Percentiles rank a stretch among this genome's conserved stretches.
These are phyloP conservation scores for Trametes maxima DNA, from an alignment of 768 basidiomycete genomes.

Conservation along the genomic window DNA sequence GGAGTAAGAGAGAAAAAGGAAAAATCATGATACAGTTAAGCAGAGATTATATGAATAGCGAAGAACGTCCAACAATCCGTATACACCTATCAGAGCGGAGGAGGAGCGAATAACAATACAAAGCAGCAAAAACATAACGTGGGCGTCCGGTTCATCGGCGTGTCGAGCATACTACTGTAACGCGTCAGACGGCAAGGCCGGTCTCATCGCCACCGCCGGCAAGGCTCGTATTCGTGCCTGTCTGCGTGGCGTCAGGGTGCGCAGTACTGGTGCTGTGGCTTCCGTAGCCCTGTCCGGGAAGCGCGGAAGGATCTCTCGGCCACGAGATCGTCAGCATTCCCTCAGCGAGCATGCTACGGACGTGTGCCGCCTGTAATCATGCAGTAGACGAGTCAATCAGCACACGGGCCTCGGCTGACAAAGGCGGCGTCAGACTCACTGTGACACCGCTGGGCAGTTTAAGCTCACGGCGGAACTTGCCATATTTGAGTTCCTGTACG, in stretches of 20 bases:
- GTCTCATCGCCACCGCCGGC: neutral
- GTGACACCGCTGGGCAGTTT: slow-evolving; percentile 41
- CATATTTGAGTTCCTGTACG: slow-evolving; percentile 44
- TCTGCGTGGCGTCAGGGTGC: neutral
- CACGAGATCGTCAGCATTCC: slow-evolving; percentile 44
- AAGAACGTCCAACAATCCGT: too few relatives aligned
- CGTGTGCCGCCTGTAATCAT: slow-evolving; percentile 36
- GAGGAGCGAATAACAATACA: neutral
- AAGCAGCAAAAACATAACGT: neutral
- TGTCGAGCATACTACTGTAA: neutral
- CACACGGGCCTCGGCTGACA: slow-evolving; percentile 7
- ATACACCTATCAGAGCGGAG: neutral
- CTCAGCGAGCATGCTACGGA: slow-evolving; percentile 43
- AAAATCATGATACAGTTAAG: neutral
- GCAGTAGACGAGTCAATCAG: slow-evolving; percentile 1
- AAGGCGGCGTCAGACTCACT: slow-evolving; percentile 27
- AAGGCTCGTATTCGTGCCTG: neutral
- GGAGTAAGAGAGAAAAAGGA: neutral
- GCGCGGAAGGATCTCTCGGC: slow-evolving; percentile 33
- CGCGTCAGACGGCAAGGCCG: neutral
- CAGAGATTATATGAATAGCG: neutral
- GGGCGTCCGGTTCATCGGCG: neutral
- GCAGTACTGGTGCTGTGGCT: neutral
- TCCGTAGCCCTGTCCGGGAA: neutral
- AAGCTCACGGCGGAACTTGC: slow-evolving; percentile 40